A percentile compares a stretch with the other conserved stretches of the same genome.
Conservation (phyloP, 2,329 filamentous ascomycete species). For the Aspergillus amoenus region DNA sequence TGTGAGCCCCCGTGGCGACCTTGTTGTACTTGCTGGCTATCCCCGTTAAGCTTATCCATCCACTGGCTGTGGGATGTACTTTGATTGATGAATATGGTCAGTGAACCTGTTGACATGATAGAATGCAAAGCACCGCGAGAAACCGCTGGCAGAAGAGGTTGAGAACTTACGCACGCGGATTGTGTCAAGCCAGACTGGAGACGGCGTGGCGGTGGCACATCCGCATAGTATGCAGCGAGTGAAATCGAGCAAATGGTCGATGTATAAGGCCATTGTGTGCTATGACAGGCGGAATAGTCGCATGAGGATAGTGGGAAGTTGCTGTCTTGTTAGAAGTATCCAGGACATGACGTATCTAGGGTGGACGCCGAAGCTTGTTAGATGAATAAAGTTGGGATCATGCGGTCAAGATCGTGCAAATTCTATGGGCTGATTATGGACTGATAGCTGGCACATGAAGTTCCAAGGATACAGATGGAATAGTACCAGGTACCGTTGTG, state of each 20-base stretch:
- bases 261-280: not conserved
- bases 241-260: not conserved
- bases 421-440: not conserved
- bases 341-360: not conserved
- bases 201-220: not conserved
- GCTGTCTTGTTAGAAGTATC: not conserved
- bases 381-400: not conserved
- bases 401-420: not conserved
- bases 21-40: not conserved
- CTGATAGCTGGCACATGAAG: too few species aligned
- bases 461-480: too few species aligned
- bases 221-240: conserved; percentile 5
- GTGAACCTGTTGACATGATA: too few species aligned
- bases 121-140: too few species aligned
- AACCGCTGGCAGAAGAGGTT: not conserved
- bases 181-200: not conserved
- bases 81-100: not conserved
- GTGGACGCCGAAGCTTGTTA: not conserved
- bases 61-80: not conserved
- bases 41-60: not conserved
- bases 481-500: too few species aligned
- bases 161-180: not conserved
- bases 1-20: not conserved
- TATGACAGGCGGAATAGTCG: not conserved
- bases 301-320: not conserved